Base-by-base conservation (phyloP, 2,329 filamentous ascomycete species). In the Fusarium fracticaudum region DNA sequence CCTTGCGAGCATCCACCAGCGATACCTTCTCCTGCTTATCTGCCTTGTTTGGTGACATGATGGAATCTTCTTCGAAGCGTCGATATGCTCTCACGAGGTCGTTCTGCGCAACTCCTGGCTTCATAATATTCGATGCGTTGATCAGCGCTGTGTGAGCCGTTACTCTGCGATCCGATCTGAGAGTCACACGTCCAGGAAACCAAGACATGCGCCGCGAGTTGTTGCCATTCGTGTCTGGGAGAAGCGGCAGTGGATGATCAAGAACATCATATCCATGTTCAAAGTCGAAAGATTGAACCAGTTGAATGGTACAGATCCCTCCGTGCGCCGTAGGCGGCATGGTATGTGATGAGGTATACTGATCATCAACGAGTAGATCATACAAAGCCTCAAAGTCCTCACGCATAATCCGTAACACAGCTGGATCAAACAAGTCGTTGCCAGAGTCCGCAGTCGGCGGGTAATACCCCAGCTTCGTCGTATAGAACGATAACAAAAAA, bases 381-480 rank as follows among this genome's bases (percentile, higher is more conserved):
- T 95, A 94, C 1, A 96, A 83, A 6, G 87, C 89, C 58, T 90
- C 87, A 73, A 96, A 95, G 73, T 96, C 93, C 40, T 86, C 83
- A 45, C 88, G 87, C 89, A 96, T 92, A 8, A 85, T 84, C 38
- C 84, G 84, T 76, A 91, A 91, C 3, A 92, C 80, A 26, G 85
- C 82, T 43, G 90, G 89, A 22, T 90, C 87, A 72, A 92, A 92
- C 4, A 87, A 80, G 12, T 71, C 58, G 43, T 59, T 57, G 6
- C 45, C 81, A 77, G 61, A 70, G 44, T 86, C 83, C 31, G 83
- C 79, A 4, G 84, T 83, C 0, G 93, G 93, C 1, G 94, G 93
- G 81, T 93, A 96, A 74, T 91, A 92, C 10, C 93, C 92, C 38
- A 94, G 86, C 61, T 91, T 91, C 1, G 87, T 85, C 3, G 89